Conservation (phyloP, 2,329 filamentous ascomycete species). For the Fusarium azukiicola region DNA sequence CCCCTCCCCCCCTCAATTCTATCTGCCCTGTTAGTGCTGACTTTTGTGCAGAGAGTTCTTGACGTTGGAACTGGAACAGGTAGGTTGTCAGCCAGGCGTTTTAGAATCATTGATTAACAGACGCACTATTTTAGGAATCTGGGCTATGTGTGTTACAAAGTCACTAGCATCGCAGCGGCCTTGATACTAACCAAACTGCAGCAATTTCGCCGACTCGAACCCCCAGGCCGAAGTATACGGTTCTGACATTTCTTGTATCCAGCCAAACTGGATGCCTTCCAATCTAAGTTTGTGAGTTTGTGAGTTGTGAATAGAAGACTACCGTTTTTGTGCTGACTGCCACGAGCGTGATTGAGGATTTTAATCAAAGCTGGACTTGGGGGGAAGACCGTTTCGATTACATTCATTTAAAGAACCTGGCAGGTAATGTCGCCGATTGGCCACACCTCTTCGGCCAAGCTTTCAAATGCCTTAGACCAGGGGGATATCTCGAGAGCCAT, state of each 20-base stretch:
- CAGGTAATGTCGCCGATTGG: not conserved
- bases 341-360: not conserved
- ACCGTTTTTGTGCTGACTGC: not conserved
- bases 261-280: not conserved
- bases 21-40: not conserved
- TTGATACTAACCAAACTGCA: not conserved
- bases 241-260: not conserved
- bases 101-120: not conserved
- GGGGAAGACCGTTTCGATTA: not conserved
- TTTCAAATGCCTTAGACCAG: not conserved
- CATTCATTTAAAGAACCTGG: not conserved
- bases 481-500: not conserved
- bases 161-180: not conserved
- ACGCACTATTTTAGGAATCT: not conserved
- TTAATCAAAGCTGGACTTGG: not conserved
- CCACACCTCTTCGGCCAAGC: not conserved
- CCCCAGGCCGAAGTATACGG: not conserved
- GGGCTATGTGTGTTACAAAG: not conserved
- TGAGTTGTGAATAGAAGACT: not conserved
- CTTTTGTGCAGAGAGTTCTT: not conserved
- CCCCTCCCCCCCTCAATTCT: no score
- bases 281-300: not conserved
- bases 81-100: not conserved
- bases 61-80: slow-evolving; percentile 1
- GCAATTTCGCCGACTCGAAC: not conserved